These are phyloP conservation scores for Diaporthe destruens DNA, from an alignment of 2,329 filamentous ascomycete genomes.

Conservation along the genomic window DNA sequence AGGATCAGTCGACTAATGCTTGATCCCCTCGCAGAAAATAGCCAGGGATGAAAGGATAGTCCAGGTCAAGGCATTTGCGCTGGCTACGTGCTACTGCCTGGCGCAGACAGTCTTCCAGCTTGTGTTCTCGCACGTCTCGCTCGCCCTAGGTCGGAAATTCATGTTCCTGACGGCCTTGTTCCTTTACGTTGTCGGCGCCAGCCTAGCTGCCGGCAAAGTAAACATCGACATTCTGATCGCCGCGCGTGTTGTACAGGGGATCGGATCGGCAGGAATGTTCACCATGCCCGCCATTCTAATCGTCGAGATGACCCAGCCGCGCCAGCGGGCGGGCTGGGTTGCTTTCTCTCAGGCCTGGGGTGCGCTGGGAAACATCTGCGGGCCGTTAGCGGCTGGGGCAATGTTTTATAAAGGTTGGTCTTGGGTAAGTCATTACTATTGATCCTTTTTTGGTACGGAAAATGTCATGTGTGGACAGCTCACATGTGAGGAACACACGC, in stretches of 20 bases:
- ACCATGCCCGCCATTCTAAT: conserved; percentile 40
- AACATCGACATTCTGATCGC: conserved; percentile 14
- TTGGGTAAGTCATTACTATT: conserved; percentile 29
- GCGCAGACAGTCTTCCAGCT: conserved; percentile 46
- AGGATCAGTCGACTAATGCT: not conserved
- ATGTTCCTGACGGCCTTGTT: conserved; percentile 42
- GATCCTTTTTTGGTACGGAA: too few relatives aligned
- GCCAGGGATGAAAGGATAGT: conserved; percentile 42
- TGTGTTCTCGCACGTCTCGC: conserved; percentile 45
- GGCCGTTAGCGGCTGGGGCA: conserved; percentile 26
- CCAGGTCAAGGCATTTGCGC: conserved; percentile 43
- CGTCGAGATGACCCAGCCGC: conserved; percentile 37
- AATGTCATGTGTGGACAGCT: not conserved
- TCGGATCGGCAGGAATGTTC: conserved; percentile 40
- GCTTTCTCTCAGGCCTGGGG: conserved; percentile 36
- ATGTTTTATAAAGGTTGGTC: not conserved
- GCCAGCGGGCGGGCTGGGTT: conserved; percentile 36
- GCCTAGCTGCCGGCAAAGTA: conserved; percentile 29
- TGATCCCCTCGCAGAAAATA: conserved; percentile 39
- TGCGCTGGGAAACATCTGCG: conserved; percentile 39
- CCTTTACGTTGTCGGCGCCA: conserved; percentile 41
- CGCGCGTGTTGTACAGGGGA: conserved; percentile 36
- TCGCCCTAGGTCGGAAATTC: conserved; percentile 44
- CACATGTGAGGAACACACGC: not conserved
- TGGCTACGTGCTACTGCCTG: conserved; percentile 44